Conservation (phyloP, 2,329 filamentous ascomycete genomes). For the Pestalotiopsis sp. region DNA sequence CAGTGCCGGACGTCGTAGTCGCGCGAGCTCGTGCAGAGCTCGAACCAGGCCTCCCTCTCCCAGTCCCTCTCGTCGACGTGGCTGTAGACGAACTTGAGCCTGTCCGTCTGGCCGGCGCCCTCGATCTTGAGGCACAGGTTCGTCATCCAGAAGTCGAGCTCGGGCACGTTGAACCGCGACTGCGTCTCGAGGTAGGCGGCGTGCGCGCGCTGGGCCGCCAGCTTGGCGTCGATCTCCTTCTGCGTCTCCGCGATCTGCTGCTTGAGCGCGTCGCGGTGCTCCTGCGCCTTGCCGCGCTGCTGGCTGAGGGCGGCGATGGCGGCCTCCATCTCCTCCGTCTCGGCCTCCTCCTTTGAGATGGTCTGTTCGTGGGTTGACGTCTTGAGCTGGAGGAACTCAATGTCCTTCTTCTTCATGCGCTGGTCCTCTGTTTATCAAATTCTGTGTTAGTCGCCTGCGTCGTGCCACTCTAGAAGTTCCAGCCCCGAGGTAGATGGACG, state of each 20-base stretch:
- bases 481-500: slow-evolving; percentile 10
- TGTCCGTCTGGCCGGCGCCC: slow-evolving; percentile 80
- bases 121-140: slow-evolving; percentile 89
- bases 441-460: background rate
- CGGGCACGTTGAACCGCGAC: slow-evolving; percentile 85
- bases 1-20: slow-evolving; percentile 86
- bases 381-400: slow-evolving; percentile 79
- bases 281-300: slow-evolving; percentile 64
- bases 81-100: slow-evolving; percentile 86
- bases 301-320: slow-evolving; percentile 60
- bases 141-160: slow-evolving; percentile 94
- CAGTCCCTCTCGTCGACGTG: slow-evolving; percentile 86
- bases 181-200: slow-evolving; percentile 80
- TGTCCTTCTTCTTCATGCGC: slow-evolving; percentile 84
- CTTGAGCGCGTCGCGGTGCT: slow-evolving; percentile 58
- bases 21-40: slow-evolving; percentile 77
- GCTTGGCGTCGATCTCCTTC: slow-evolving; percentile 67
- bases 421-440: slow-evolving; percentile 71
- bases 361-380: slow-evolving; percentile 71
- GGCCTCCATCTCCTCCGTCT: slow-evolving; percentile 74
- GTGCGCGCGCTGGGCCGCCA: slow-evolving; percentile 73
- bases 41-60: slow-evolving; percentile 91
- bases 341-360: slow-evolving; percentile 75
- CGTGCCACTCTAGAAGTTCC: background rate
- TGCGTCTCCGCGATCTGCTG: slow-evolving; percentile 69